phyloP scores from a whole-genome alignment of 139 green algal species.

The Mesotaenium endlicherianum region DNA sequence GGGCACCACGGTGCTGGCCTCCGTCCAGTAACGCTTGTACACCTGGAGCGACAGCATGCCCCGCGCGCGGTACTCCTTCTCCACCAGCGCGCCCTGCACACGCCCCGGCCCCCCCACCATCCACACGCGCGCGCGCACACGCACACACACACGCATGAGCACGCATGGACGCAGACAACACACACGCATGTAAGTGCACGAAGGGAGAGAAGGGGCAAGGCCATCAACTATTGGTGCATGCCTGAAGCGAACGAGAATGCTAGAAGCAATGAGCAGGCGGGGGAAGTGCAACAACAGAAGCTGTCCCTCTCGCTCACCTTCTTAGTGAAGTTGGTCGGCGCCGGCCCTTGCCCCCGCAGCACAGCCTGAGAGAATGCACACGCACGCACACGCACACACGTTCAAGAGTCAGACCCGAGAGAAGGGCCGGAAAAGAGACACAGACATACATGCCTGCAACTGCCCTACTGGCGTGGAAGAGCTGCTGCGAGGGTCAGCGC shows the following conservation, averaged over 20 bases:
- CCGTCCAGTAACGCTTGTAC: slow-evolving; percentile 58
- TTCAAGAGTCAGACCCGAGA: too few relatives aligned
- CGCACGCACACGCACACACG: too few relatives aligned
- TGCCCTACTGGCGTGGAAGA: not conserved
- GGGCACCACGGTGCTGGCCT: slow-evolving; percentile 49
- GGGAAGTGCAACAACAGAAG: not conserved
- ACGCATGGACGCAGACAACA: not conserved
- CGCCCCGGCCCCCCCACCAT: too few relatives aligned
- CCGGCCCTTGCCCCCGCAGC: too few relatives aligned
- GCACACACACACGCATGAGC: slow-evolving; percentile 5
- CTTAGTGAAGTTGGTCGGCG: too few relatives aligned
- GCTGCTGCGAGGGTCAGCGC: too few relatives aligned
- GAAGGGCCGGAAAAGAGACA: too few relatives aligned
- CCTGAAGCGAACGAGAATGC: not conserved
- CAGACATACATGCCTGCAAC: not conserved
- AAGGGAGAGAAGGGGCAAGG: not conserved
- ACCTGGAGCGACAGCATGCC: slow-evolving; percentile 58
- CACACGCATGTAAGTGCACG: not conserved
- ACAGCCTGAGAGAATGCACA: too few relatives aligned
- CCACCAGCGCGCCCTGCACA: slow-evolving; percentile 42
- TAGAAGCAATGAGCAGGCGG: not conserved
- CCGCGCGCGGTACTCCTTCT: not conserved
- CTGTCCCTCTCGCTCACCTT: too few relatives aligned
- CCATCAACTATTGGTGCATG: not conserved
- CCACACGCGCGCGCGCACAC: not conserved